phyloP scores from a whole-genome alignment of 345 rosid genomes.

The Erucastrum elatum region DNA sequence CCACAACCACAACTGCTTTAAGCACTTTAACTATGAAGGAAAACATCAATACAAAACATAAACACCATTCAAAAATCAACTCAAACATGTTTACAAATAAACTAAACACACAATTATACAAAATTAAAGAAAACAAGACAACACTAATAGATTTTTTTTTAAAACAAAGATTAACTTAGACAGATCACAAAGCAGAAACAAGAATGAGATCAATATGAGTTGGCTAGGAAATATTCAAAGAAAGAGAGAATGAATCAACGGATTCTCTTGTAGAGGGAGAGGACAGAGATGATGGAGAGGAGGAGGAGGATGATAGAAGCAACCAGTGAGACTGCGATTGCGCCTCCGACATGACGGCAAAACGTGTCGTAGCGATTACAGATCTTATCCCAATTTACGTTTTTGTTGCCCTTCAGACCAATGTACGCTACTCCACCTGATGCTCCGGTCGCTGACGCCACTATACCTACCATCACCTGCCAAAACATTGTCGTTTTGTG shows the following conservation, averaged over 20 bases:
- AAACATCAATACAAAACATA: conserved; percentile 2
- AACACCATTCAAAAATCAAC: conserved; percentile 13
- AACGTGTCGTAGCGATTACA: conserved; percentile 57
- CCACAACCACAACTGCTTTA: too few relatives aligned
- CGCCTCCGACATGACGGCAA: conserved; percentile 54
- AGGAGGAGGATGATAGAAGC: conserved; percentile 63
- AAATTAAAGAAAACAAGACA: background rate
- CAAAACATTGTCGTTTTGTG: background rate
- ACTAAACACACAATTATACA: conserved; percentile 22
- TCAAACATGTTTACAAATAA: conserved; percentile 10
- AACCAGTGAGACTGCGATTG: conserved; percentile 49
- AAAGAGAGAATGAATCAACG: conserved; percentile 34
- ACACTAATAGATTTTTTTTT: background rate
- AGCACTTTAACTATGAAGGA: background rate
- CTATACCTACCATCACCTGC: conserved; percentile 73
- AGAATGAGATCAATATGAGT: conserved; percentile 3
- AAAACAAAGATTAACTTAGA: conserved; percentile 16
- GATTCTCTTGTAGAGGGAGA: conserved; percentile 49
- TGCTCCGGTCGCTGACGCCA: conserved; percentile 79
- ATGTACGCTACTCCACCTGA: conserved; percentile 73
- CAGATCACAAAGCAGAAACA: conserved; percentile 12
- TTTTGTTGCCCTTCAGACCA: conserved; percentile 65
- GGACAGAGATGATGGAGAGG: conserved; percentile 55
- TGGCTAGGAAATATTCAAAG: background rate
- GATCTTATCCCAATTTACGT: conserved; percentile 48